Base-by-base conservation (phyloP, 2,329 filamentous ascomycete genomes). In the Ophiostoma sp. region DNA sequence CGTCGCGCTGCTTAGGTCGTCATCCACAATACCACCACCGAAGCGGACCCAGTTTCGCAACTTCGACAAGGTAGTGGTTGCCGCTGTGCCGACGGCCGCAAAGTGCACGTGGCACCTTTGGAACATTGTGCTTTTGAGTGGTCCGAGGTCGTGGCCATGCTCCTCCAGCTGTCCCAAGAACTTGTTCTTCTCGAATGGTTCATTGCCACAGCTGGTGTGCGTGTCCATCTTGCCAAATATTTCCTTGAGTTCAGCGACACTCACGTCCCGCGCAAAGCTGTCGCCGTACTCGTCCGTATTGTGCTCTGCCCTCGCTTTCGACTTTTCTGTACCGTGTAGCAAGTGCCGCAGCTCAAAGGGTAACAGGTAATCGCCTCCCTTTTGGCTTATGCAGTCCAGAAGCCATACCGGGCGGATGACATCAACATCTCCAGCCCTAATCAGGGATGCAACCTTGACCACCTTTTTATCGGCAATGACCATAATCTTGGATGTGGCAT, bases 401-500 rank as follows among this genome's bases (percentile, higher is more conserved):
- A 98, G 80, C 95, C 95, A 99, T 5, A 81, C 83, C 0, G 93
- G 90, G 36, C 87, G 86, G 68, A 98, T 83, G 66, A 99, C 89
- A 72, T 92, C 88, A 6, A 85, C 83, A 0, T 85, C 81, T 3
- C 87, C 89, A 5, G 64, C 60, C 74, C 95, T 96, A 70, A 92
- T 87, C 8, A 97, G 78, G 9, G 91, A 93, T 1, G 91, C 91
- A 1, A 93, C 93, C 74, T 93, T 93, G 72, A 98, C 88, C 0
- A 86, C 83, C 60, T 83, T 90, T 76, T 92, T 90, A 72, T 97
- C 93, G 0, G 90, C 92, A 11, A 98, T 80, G 66, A 93, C 82
- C 47, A 95, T 81, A 71, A 90, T 92, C 62, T 82, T 79, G 0
- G 85, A 80, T 3, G 81, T 83, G 1, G 86, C 84, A 4, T 81